phyloP scores from a whole-genome alignment of 192 early-diverging fungal species.

The Coemansia sp. region DNA sequence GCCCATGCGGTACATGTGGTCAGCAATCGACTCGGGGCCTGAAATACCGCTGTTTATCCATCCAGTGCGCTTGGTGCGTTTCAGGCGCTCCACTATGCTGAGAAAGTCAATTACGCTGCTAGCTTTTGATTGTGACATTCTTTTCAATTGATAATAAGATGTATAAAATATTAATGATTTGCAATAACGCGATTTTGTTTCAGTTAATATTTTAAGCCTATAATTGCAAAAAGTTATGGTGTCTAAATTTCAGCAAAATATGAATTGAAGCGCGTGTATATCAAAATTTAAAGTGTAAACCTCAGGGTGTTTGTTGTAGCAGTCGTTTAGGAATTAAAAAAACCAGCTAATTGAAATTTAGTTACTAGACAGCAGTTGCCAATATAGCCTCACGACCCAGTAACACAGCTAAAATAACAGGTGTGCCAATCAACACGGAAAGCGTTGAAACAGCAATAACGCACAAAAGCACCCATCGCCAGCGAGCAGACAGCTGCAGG shows the following conservation, averaged over 20 bases:
- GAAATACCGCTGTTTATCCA: constrained; percentile 77
- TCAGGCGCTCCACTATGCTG: constrained; percentile 78
- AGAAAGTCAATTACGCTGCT: constrained; percentile 68
- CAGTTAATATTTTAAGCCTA: no score
- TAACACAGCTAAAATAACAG: constrained; percentile 31
- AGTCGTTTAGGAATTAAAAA: no score
- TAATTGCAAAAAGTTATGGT: no score
- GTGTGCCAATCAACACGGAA: constrained; percentile 35
- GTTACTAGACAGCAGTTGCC: background rate
- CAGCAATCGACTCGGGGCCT: constrained; percentile 81
- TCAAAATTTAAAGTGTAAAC: no score
- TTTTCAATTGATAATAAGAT: background rate
- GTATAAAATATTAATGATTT: no score
- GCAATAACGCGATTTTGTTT: no score
- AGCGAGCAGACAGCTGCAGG: constrained; percentile 21
- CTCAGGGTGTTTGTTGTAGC: no score
- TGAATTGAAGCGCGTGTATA: no score
- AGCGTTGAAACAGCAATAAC: constrained; percentile 15
- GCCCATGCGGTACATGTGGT: constrained; percentile 96
- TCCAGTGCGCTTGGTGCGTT: constrained; percentile 90
- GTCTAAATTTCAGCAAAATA: no score
- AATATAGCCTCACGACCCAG: constrained; percentile 9
- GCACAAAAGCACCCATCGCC: constrained; percentile 38
- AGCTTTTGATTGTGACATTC: constrained; percentile 13
- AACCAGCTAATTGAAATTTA: background rate